phyloP scores from a whole-genome alignment of 129 eudicot species.

The Solidago caesia region DNA sequence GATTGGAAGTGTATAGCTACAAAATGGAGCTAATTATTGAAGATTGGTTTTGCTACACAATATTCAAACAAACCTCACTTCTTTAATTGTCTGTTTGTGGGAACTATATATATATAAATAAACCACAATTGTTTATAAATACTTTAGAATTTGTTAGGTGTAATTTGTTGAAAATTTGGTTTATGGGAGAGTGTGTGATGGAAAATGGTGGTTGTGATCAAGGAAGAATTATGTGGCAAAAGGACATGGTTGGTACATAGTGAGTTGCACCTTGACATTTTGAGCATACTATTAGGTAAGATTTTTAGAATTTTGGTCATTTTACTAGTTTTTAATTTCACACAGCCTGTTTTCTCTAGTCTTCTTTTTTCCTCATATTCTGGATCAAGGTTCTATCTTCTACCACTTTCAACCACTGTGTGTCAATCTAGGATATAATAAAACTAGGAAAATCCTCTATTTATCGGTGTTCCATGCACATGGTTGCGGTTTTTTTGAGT shows the following conservation, averaged over 20 bases:
- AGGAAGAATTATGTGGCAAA: slow-evolving; percentile 33
- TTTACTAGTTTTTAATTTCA: slow-evolving; percentile 26
- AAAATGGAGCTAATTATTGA: slow-evolving; percentile 36
- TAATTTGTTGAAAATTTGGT: slow-evolving; percentile 27
- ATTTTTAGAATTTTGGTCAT: slow-evolving; percentile 21
- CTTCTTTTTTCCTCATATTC: slow-evolving; percentile 34
- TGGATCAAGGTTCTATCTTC: slow-evolving; percentile 32
- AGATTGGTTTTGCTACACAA: slow-evolving; percentile 10
- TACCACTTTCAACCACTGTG: slow-evolving; percentile 19
- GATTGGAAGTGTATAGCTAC: slow-evolving; percentile 1
- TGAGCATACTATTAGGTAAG: slow-evolving; percentile 25
- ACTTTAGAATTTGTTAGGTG: slow-evolving; percentile 28
- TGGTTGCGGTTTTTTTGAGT: slow-evolving; percentile 20
- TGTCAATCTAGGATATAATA: slow-evolving; percentile 22
- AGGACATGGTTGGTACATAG: slow-evolving; percentile 35
- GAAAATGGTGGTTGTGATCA: slow-evolving; percentile 23
- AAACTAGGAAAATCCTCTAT: slow-evolving; percentile 3
- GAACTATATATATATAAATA: slow-evolving; percentile 18
- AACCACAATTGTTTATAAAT: slow-evolving; percentile 17
- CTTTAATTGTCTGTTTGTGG: slow-evolving; percentile 20
- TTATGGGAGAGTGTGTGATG: slow-evolving; percentile 32
- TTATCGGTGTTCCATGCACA: slow-evolving; percentile 27
- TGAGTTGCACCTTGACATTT: slow-evolving; percentile 35
- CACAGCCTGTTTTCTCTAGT: slow-evolving; percentile 28
- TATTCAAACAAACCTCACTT: slow-evolving; percentile 7